Evolutionary conservation across 2,329 filamentous ascomycete species (phyloP).

Genomic region (Lasiodiplodia hormozganensis): DNA sequence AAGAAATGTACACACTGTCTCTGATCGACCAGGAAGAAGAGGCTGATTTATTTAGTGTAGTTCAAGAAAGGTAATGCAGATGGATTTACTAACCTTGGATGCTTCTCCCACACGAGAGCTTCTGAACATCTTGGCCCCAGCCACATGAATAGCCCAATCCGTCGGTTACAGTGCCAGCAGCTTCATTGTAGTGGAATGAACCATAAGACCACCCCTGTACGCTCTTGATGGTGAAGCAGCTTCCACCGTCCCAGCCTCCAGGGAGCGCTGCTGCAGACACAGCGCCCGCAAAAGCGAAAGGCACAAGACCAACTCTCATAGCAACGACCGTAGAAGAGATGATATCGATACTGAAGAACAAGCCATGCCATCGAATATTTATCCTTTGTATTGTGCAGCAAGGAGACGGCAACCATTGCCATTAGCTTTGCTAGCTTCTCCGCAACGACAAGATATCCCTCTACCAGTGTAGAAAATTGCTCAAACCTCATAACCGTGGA

Average conservation of each 20-base stretch:
- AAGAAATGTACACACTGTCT: neutral
- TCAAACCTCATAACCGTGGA: neutral
- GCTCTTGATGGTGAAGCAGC: neutral
- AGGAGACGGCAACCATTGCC: neutral
- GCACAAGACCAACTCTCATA: conserved; percentile 6
- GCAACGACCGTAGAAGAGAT: neutral
- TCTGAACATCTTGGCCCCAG: neutral
- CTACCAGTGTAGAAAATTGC: neutral
- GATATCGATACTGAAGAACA: neutral
- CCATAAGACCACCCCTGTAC: neutral
- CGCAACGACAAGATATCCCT: neutral
- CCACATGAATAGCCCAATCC: neutral
- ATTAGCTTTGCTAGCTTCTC: conserved; percentile 1
- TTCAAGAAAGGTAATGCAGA: no score
- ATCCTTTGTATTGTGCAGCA: neutral
- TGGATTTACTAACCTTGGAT: neutral
- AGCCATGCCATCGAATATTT: neutral
- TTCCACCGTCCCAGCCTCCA: neutral
- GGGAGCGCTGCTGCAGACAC: neutral
- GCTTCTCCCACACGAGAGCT: neutral
- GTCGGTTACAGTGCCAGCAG: neutral
- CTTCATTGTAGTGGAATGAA: conserved; percentile 1
- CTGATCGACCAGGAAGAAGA: neutral
- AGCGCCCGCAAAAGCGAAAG: conserved; percentile 4
- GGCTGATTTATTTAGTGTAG: neutral